Base-by-base conservation (phyloP, 2,329 filamentous ascomycete species). In the Penicillium sp. region DNA sequence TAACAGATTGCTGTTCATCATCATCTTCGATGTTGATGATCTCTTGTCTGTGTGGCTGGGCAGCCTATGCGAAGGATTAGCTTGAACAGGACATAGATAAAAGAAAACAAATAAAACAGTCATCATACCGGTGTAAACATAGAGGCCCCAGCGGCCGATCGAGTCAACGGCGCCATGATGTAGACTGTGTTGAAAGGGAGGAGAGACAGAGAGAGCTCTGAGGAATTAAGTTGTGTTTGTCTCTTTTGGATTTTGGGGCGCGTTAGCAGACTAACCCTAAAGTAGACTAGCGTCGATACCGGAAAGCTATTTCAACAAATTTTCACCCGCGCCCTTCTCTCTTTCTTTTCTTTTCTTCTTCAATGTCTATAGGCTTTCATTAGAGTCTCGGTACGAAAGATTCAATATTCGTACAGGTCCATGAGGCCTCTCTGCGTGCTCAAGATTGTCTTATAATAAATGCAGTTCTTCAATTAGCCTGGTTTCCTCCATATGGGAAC, bases 381-480 rank as follows among this genome's bases (percentile, higher is more conserved):
- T 97, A 97, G 93, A 99, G 93, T 99, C 93, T 95, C 92, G 91
- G 87, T 87, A 84, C 83, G 88, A 83, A 87, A 83, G 33, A 60
- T 68, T 91, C 88, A 89, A 81, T 97, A 82, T 87, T 89, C 90
- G 84, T 88, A 89, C 88, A 95, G 89, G 82, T 86, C 81, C 84
- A 79, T 72, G 78, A 75, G 81, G 86, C 80, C 88, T 91, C 87
- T 76, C 77, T 77, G 88, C 91, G 92, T 89, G 93, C 93, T 99
- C 90, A 91, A 85, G 89, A 90, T 88, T 80, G 88, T 87, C 92
- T 87, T 89, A 95, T 88, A 87, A 70, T 82, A 77, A 77, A 72
- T 77, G 79, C 84, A 81, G 83, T 87, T 81, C 81, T 81, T 84
- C 80, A 78, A 78, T 83, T 87, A 84, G 74, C 82, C 84, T 79